Evolutionary conservation across 2,329 filamentous ascomycete genomes (phyloP).

Genomic region (Rugonectria rugulosa): DNA sequence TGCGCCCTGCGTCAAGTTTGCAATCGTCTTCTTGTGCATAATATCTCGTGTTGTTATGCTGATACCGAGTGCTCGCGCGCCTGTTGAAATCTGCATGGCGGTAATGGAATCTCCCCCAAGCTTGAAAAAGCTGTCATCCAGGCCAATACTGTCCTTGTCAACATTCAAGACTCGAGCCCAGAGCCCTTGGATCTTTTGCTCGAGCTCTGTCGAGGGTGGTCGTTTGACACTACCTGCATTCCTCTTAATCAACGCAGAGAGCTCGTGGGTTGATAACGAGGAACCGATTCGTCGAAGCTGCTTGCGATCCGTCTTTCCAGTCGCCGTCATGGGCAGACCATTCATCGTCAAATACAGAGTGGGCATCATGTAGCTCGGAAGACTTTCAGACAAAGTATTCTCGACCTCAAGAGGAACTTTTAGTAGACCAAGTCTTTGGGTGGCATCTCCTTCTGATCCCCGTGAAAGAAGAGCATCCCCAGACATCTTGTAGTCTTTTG

Average conservation of each 20-base stretch:
- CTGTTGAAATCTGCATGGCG: constrained; percentile 43
- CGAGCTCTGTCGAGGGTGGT: not conserved
- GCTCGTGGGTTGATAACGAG: no score
- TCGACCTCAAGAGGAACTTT: not conserved
- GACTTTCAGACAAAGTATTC: not conserved
- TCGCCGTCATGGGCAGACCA: not conserved
- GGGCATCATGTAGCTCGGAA: constrained; percentile 20
- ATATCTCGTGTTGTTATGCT: constrained; percentile 9
- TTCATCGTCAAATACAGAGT: constrained; percentile 18
- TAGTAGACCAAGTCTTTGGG: constrained; percentile 19
- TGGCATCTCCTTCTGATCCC: constrained; percentile 11
- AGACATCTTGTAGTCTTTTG: no score
- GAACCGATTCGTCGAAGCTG: not conserved
- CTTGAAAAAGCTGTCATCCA: constrained; percentile 57
- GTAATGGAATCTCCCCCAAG: constrained; percentile 58
- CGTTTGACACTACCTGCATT: not conserved
- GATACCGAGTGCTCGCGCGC: constrained; percentile 8
- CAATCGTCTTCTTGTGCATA: constrained; percentile 14
- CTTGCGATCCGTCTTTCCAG: constrained; percentile 10
- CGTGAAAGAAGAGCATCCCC: not conserved
- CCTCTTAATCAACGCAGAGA: not conserved
- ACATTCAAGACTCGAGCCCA: constrained; percentile 49
- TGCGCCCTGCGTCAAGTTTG: not conserved
- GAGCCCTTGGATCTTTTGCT: constrained; percentile 39
- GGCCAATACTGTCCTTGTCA: constrained; percentile 43